Evolutionary conservation across 257 asterid genomes (phyloP).

Genomic region (Nicotiana attenuata): DNA sequence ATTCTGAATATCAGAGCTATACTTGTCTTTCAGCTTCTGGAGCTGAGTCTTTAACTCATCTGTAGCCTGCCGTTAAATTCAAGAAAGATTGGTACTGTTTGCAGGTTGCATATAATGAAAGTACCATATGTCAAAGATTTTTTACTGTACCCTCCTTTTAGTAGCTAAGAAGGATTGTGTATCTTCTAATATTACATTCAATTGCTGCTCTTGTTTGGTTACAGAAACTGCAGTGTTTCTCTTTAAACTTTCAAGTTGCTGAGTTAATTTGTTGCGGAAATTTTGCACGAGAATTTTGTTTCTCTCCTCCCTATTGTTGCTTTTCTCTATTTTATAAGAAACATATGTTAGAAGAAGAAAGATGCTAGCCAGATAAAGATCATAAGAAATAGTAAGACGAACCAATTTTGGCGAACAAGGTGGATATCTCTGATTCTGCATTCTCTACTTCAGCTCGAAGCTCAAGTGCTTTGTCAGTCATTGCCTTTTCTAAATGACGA

Average conservation of each 20-base stretch:
- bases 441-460: conserved; percentile 44
- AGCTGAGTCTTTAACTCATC: conserved; percentile 35
- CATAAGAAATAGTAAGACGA: background rate
- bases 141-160: conserved; percentile 34
- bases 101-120: background rate
- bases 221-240: conserved; percentile 31
- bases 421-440: conserved; percentile 35
- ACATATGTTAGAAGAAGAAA: background rate
- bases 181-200: conserved; percentile 38
- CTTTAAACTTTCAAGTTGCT: conserved; percentile 39
- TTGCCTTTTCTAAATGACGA: conserved; percentile 28
- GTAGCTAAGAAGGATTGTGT: conserved; percentile 29
- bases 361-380: conserved; percentile 1
- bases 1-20: conserved; percentile 23
- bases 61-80: conserved; percentile 26
- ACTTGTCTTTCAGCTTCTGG: conserved; percentile 25
- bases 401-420: conserved; percentile 36
- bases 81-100: conserved; percentile 5
- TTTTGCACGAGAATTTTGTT: conserved; percentile 31
- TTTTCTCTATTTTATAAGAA: conserved; percentile 31
- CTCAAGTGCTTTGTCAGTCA: conserved; percentile 37
- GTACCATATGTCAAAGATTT: background rate
- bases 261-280: conserved; percentile 33
- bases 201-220: conserved; percentile 34
- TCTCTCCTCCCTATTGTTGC: conserved; percentile 35